Evolutionary conservation across 2,329 filamentous ascomycete species (phyloP).

Genomic region (Albifimbria verrucaria): DNA sequence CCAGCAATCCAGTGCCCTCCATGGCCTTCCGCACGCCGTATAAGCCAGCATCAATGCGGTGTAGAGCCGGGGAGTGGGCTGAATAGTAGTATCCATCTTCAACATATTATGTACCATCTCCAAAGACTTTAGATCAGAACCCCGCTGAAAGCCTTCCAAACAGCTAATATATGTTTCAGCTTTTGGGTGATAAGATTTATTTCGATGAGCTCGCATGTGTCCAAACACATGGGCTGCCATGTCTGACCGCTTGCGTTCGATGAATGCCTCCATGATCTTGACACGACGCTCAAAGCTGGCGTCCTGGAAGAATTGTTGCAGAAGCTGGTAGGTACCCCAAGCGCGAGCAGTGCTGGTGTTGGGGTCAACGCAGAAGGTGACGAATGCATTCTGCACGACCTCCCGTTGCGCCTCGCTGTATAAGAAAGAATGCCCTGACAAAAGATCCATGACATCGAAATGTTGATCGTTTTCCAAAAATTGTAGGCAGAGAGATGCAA

Average conservation of each 20-base stretch:
- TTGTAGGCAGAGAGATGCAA: conserved; percentile 67
- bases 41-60: conserved; percentile 90
- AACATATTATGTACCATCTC: conserved; percentile 86
- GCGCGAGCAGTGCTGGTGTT: conserved; percentile 59
- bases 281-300: conserved; percentile 64
- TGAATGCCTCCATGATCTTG: conserved; percentile 78
- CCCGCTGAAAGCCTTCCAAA: conserved; percentile 70
- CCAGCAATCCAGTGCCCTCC: conserved; percentile 76
- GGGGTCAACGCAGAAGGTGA: conserved; percentile 64
- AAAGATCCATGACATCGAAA: conserved; percentile 75
- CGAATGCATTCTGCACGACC: conserved; percentile 62
- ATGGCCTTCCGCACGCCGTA: conserved; percentile 62
- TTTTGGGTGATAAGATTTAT: conserved; percentile 61
- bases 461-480: conserved; percentile 75
- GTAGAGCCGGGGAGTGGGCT: conserved; percentile 70
- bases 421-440: conserved; percentile 70
- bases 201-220: conserved; percentile 82
- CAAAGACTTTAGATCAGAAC: conserved; percentile 55
- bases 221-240: conserved; percentile 86
- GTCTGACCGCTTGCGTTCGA: conserved; percentile 71
- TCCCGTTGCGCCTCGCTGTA: conserved; percentile 68
- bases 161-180: conserved; percentile 73
- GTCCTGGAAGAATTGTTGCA: conserved; percentile 63
- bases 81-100: conserved; percentile 82
- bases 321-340: conserved; percentile 65